Conservation (phyloP, 345 rosid species). For the Crucihimalaya himalaica region DNA sequence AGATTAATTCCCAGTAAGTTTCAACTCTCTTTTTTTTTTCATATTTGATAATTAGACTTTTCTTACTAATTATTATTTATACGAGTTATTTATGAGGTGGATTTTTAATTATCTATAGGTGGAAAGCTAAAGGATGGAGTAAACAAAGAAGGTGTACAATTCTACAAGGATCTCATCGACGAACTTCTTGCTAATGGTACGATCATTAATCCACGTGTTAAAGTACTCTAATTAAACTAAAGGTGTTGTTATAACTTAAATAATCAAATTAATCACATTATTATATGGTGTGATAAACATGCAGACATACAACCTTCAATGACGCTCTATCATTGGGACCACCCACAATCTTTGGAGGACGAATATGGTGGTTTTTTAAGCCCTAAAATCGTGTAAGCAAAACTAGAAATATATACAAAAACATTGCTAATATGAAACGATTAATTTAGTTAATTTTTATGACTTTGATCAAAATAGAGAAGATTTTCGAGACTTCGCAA, state of each 20-base stretch:
- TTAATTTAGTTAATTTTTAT: background rate
- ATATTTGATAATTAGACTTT: background rate
- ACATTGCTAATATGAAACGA: background rate
- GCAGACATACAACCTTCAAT: conserved; percentile 51
- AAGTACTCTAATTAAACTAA: background rate
- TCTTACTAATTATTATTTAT: background rate
- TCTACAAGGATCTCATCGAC: conserved; percentile 52
- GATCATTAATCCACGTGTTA: background rate
- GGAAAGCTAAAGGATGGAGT: conserved; percentile 50
- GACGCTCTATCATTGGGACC: conserved; percentile 60
- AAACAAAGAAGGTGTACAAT: conserved; percentile 50
- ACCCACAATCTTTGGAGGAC: conserved; percentile 53
- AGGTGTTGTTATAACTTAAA: background rate
- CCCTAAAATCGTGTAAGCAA: conserved; percentile 48
- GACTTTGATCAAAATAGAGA: conserved; percentile 27
- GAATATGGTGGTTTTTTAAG: conserved; percentile 55
- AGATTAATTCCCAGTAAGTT: conserved; percentile 53
- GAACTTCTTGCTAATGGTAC: conserved; percentile 50
- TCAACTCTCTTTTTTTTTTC: background rate
- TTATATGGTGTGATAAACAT: background rate
- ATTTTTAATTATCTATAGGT: conserved; percentile 9
- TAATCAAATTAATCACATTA: background rate
- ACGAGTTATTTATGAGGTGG: background rate
- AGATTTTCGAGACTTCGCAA: conserved; percentile 50
- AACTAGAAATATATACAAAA: background rate